A percentile compares a stretch with the other conserved stretches of the same genome.
Evolutionary conservation across 305 asterid genomes (phyloP).

Genomic region (Ajuga reptans): DNA sequence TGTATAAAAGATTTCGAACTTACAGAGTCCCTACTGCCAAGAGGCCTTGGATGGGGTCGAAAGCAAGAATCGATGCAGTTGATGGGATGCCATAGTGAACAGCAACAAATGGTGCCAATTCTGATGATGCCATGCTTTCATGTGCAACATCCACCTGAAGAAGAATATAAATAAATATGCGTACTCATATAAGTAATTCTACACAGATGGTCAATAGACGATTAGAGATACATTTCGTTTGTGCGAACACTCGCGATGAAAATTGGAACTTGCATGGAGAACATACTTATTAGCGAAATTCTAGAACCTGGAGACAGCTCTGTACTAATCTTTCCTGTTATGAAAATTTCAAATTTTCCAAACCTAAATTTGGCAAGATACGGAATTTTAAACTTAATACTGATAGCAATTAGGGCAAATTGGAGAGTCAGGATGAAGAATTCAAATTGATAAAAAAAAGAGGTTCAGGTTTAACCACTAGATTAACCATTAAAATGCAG

Average conservation of each 20-base stretch:
- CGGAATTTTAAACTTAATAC: neutral
- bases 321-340: neutral
- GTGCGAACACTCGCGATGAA: neutral
- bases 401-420: neutral
- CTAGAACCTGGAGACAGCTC: neutral
- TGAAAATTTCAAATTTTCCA: neutral
- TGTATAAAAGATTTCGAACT: slow-evolving; percentile 27
- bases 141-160: slow-evolving; percentile 29
- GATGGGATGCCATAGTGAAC: slow-evolving; percentile 95
- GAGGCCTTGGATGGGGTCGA: slow-evolving; percentile 73
- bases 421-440: neutral
- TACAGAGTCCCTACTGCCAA: slow-evolving; percentile 92
- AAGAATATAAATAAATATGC: slow-evolving; percentile 2
- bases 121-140: slow-evolving; percentile 34
- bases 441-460: neutral
- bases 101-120: slow-evolving; percentile 49
- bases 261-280: neutral
- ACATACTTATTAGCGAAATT: neutral
- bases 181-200: slow-evolving; percentile 11
- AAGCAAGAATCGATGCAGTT: slow-evolving; percentile 76
- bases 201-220: neutral
- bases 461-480: neutral
- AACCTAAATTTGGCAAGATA: neutral
- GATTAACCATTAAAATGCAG: neutral
- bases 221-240: neutral